Base-by-base conservation (phyloP, 2,329 filamentous ascomycete species). In the Hypoxylon rubiginosum region DNA sequence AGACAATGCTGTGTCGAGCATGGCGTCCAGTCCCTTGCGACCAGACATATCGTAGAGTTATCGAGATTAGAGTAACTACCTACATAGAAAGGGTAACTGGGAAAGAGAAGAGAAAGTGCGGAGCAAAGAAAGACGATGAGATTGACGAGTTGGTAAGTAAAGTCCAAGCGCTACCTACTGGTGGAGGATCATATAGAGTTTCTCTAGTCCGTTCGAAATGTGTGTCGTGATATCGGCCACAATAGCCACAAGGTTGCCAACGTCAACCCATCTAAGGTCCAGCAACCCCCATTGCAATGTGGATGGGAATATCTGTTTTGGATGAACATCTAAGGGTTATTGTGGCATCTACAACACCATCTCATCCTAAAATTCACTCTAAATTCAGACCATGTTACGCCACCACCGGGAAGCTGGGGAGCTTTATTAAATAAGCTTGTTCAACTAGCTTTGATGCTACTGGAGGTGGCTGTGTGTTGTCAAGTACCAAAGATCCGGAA, bases 1-100 rank as follows among this genome's bases (percentile, higher is more conserved):
- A 36, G 55, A 36, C 15, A 60, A 67, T 48, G 58, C 63, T 58
- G 66, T 67, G 53, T 55, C 28, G 54, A 30, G 19, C 41, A 46
- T 50, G 32, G 11, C 41, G 41, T 8, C 28, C 28, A 24, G 21
- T 24, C 11, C 24, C 26, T 54, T 43, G 9, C 39, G 52, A 11
- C n/a, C n/a, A 48, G 21, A 52, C 48, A 51, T 28, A 13, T 10
- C 30, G 19, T 26, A 49, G 26, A n/a, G n/a, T n/a, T n/a, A n/a
- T n/a, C n/a, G n/a, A n/a, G n/a, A n/a, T n/a, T n/a, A n/a, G n/a
- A n/a, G n/a, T n/a, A n/a, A n/a, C n/a, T n/a, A n/a, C n/a, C n/a
- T n/a, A n/a, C 21, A 41, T 24, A 26, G 45, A 36, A 52, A 28
- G 24, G 19, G 28, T 39, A 34, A 34, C 34, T 10, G 5, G 13